Base-by-base conservation (phyloP, 306 rosid species). In the Dryas octopetala region DNA sequence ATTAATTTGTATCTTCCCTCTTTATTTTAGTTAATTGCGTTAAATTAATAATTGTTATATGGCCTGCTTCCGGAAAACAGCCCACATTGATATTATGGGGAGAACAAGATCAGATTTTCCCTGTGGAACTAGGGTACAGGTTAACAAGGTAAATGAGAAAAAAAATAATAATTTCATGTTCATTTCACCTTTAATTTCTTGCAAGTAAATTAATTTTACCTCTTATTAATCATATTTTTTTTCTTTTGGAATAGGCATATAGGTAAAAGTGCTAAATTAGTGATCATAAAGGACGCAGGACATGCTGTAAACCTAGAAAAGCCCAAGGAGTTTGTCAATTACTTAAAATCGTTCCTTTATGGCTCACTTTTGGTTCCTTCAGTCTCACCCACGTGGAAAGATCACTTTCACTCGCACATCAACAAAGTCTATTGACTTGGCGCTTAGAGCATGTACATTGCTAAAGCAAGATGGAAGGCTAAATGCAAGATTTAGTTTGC, bases 51-150 rank as follows among this genome's bases (percentile, higher is more conserved):
- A 5, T 51, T 8, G 4, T 14, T 28, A 32, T 28, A 3, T 15
- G 10, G 13, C 9, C 10, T 32, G 75, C 5, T 78, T 64, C 62
- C 58, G 4, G 32, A 11, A 60, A 46, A 73, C 89, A 87, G 88
- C 71, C 82, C 0, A 85, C 91, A 63, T 71, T 87, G 71, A 68
- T 87, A 65, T 2, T 89, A 49, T 89, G 95, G 95, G 95, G 95
- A 70, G 91, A 89, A 46, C 76, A 80, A 77, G 95, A 85, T 82
- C 88, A 87, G 73, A 55, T 89, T 76, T 89, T 89, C 71, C 95
- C 90, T 65, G 28, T 87, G 74, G 95, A 87, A 78, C 79, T 89
- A 41, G 95, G 85, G 55, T n/a, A 67, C 74, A 87, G 91, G 83
- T 82, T 89, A 72, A 67, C 78, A 67, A 65, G 88, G 95, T 87